Conservation (phyloP, 1,284 basidiomycete species). For the Pseudozyma hubeiensis region DNA sequence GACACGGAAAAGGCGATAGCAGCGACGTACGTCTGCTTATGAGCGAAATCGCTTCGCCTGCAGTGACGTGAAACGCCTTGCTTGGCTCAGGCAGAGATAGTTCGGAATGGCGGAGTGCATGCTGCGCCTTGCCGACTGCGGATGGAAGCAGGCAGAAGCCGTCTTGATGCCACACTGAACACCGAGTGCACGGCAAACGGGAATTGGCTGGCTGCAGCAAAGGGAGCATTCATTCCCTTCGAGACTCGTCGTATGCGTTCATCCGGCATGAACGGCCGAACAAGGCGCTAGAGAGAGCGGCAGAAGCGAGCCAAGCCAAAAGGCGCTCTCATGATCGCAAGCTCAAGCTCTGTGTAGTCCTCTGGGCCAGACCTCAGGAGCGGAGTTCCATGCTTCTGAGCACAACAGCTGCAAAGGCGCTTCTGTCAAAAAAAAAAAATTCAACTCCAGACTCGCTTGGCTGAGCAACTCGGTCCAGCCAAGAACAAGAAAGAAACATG, state of each 20-base stretch:
- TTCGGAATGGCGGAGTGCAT: background rate
- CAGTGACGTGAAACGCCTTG: background rate
- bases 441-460: too few species aligned
- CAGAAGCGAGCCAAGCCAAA: background rate
- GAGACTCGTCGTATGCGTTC: conserved; percentile 36
- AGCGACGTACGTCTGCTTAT: background rate
- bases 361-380: background rate
- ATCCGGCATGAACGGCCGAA: conserved; percentile 16
- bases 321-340: too few species aligned
- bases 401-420: too few species aligned
- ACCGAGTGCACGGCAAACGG: background rate
- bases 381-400: conserved; percentile 6
- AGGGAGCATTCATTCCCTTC: background rate
- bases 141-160: conserved; percentile 5
- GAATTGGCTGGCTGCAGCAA: background rate
- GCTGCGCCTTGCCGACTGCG: background rate
- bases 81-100: background rate
- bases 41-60: background rate
- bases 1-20: background rate
- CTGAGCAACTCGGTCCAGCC: background rate
- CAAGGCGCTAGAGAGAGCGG: background rate
- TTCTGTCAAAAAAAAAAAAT: too few species aligned
- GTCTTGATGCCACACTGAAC: too few species aligned
- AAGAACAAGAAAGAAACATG: background rate
- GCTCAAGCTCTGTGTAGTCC: too few species aligned